Evolutionary conservation across 495 filamentous ascomycete genomes (phyloP).

Genomic region (Massariosphaeria phaeospora): DNA sequence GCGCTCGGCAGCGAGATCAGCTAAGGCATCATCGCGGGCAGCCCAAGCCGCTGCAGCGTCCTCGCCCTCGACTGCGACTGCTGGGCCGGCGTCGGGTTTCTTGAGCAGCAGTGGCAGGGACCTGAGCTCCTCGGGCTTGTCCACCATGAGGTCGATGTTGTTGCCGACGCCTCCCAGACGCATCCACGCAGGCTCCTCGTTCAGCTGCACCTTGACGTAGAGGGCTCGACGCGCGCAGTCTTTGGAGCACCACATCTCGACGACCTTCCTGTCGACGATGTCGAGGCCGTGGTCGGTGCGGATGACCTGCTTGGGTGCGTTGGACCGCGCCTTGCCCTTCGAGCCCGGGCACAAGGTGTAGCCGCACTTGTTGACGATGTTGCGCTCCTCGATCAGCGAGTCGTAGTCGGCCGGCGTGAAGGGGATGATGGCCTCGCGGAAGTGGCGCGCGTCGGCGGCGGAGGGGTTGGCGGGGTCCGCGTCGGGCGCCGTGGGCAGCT

Average conservation of each 20-base stretch:
- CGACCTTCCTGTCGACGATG: slow-evolving; percentile 57
- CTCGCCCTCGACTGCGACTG: slow-evolving; percentile 20
- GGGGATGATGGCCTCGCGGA: slow-evolving; percentile 57
- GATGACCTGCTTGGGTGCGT: slow-evolving; percentile 49
- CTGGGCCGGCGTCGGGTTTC: slow-evolving; percentile 10
- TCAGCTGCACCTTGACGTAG: slow-evolving; percentile 81
- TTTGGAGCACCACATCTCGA: slow-evolving; percentile 86
- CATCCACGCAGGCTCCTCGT: slow-evolving; percentile 71
- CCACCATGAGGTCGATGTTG: slow-evolving; percentile 34
- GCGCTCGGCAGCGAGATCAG: slow-evolving; percentile 51
- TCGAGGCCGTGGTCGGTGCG: slow-evolving; percentile 48
- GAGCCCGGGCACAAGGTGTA: slow-evolving; percentile 69
- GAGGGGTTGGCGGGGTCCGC: slow-evolving; percentile 57
- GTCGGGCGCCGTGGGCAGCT: slow-evolving; percentile 49
- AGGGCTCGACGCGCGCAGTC: slow-evolving; percentile 71
- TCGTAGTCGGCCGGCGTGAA: slow-evolving; percentile 88
- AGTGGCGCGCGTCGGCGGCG: slow-evolving; percentile 48
- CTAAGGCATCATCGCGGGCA: slow-evolving; percentile 28
- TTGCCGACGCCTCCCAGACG: slow-evolving; percentile 38
- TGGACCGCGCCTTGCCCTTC: slow-evolving; percentile 46
- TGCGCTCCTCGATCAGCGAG: slow-evolving; percentile 77
- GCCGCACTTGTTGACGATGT: slow-evolving; percentile 71
- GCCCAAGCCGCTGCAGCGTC: slow-evolving; percentile 36
- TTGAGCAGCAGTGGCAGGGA: slow-evolving; percentile 24
- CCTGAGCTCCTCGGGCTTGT: slow-evolving; percentile 26